phyloP scores from a whole-genome alignment of 345 rosid genomes.

The Citrus sinensis region DNA sequence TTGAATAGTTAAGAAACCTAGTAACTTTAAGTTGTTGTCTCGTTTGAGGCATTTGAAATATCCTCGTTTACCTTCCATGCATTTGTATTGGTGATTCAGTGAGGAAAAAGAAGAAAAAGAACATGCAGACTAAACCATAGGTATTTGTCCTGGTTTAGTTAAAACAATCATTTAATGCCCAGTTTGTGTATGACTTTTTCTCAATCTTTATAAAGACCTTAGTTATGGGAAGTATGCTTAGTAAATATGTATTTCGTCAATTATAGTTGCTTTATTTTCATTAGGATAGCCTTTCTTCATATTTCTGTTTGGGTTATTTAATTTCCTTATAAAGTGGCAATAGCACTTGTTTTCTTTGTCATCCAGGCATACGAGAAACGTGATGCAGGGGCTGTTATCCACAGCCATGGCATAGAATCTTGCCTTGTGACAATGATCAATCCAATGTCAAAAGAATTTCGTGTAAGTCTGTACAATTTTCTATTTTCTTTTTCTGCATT shows the following conservation, averaged over 20 bases:
- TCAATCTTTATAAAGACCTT: constrained; percentile 2
- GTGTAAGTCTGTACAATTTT: constrained; percentile 41
- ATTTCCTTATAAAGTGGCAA: not conserved
- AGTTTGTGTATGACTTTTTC: not conserved
- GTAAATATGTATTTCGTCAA: not conserved
- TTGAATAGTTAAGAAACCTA: not conserved
- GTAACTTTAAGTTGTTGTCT: not conserved
- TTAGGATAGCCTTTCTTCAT: constrained; percentile 2
- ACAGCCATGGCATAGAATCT: constrained; percentile 96
- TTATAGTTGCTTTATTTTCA: not conserved
- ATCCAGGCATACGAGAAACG: constrained; percentile 80
- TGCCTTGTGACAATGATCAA: constrained; percentile 93
- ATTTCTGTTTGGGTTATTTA: not conserved
- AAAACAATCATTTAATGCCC: not conserved
- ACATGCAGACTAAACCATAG: not conserved
- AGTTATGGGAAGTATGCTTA: not conserved
- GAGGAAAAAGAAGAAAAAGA: not conserved
- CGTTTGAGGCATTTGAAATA: not conserved
- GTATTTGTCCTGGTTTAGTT: constrained; percentile 1
- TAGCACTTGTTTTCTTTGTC: not conserved
- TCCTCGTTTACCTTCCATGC: not conserved
- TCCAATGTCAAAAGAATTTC: constrained; percentile 79
- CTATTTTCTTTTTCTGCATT: not conserved
- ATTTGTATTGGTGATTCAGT: not conserved
- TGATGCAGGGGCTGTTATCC: constrained; percentile 97